These are phyloP conservation scores for Curvularia lunata DNA, from an alignment of 2,329 filamentous ascomycete species.

Conservation along the genomic window DNA sequence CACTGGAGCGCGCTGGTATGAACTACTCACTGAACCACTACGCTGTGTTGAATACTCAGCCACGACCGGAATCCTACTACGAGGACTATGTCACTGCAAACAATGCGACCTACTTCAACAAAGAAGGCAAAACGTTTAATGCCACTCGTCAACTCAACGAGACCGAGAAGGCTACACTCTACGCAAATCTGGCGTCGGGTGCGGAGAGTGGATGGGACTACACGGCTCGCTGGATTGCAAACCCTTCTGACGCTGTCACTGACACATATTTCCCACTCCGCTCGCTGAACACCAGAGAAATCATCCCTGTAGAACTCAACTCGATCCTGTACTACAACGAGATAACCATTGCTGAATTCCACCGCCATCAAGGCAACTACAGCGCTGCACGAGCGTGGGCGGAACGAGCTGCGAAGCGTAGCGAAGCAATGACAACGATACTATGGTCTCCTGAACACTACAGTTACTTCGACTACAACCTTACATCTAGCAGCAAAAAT, in stretches of 20 bases:
- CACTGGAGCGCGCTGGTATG: conserved; percentile 54
- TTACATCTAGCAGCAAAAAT: conserved; percentile 64
- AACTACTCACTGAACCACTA: conserved; percentile 67
- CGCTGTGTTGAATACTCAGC: conserved; percentile 67
- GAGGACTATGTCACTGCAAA: conserved; percentile 71
- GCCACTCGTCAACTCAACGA: conserved; percentile 59
- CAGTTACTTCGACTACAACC: conserved; percentile 73
- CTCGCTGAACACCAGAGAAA: conserved; percentile 64
- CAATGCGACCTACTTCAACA: conserved; percentile 67
- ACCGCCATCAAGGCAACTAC: conserved; percentile 59
- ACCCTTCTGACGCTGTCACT: conserved; percentile 63
- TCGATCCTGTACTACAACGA: conserved; percentile 72
- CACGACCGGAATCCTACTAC: conserved; percentile 70
- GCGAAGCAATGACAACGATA: conserved; percentile 66
- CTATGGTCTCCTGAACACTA: conserved; percentile 69
- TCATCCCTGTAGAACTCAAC: conserved; percentile 71
- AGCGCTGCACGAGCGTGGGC: conserved; percentile 59
- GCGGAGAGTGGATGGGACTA: conserved; percentile 74
- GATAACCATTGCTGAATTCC: conserved; percentile 63
- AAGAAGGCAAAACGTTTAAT: conserved; percentile 65
- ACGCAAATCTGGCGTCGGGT: conserved; percentile 68
- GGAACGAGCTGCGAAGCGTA: conserved; percentile 59
- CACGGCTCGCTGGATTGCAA: conserved; percentile 63
- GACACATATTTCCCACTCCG: conserved; percentile 71
- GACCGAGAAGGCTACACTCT: conserved; percentile 60